Evolutionary conservation across 441 rosid species (phyloP).

Genomic region (Kokia cookei): DNA sequence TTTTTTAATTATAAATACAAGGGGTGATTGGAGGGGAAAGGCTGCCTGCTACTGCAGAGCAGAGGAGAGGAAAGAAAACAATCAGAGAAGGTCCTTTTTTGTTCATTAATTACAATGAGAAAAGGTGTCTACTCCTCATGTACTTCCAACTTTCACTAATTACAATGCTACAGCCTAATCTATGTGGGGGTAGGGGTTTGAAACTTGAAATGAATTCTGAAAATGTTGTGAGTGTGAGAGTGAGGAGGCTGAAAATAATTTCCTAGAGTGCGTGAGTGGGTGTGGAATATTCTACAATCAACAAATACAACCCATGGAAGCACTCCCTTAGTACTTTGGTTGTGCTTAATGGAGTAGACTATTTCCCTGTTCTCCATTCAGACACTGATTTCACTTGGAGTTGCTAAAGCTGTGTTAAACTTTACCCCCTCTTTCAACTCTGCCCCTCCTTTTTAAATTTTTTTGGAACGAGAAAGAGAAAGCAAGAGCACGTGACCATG

Average conservation of each 20-base stretch:
- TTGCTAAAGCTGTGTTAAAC: conserved; percentile 11
- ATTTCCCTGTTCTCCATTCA: conserved; percentile 18
- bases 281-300: conserved; percentile 2
- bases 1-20: no score
- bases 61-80: no score
- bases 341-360: conserved; percentile 15
- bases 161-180: no score
- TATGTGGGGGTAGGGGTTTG: no score
- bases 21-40: no score
- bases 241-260: background rate
- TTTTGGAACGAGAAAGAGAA: background rate
- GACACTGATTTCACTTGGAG: conserved; percentile 33
- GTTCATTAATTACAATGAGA: no score
- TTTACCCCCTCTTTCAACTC: conserved; percentile 17
- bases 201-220: no score
- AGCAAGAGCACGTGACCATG: conserved; percentile 32
- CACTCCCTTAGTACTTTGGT: conserved; percentile 11
- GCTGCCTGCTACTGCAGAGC: no score
- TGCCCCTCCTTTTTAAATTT: background rate
- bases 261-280: background rate
- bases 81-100: no score
- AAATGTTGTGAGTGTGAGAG: background rate
- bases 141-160: no score
- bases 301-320: conserved; percentile 16
- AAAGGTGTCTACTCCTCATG: no score